A percentile compares a stretch with the other conserved stretches of the same genome.
phyloP scores from a whole-genome alignment of 176 grass and related monocot genomes.

The Phoenix roebelenii region DNA sequence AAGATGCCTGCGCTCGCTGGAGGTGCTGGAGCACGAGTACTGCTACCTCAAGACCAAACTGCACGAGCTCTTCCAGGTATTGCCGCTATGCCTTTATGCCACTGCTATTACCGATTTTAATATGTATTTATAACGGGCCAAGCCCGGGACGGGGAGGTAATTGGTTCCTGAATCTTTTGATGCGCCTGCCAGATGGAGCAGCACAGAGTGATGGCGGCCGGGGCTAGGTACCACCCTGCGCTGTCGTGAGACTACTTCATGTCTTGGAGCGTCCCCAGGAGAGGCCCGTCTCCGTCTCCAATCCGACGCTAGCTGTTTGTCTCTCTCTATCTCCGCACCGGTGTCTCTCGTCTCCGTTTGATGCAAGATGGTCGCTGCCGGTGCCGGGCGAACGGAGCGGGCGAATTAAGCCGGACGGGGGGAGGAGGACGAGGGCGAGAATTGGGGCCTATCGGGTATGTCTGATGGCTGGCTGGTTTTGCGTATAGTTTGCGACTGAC shows the following conservation, averaged over 20 bases:
- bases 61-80: slow-evolving; percentile 11
- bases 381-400: too few relatives aligned
- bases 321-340: too few relatives aligned
- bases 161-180: background rate
- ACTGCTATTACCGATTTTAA: background rate
- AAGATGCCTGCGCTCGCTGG: slow-evolving; percentile 3
- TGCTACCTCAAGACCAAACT: slow-evolving; percentile 10
- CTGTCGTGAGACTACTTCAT: background rate
- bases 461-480: too few relatives aligned
- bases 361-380: too few relatives aligned
- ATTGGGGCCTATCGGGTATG: too few relatives aligned
- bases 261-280: background rate
- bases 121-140: background rate
- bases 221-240: background rate
- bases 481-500: too few relatives aligned
- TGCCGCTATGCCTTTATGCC: background rate
- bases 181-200: background rate
- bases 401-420: too few relatives aligned
- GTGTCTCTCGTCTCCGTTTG: too few relatives aligned
- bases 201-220: slow-evolving; percentile 8
- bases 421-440: too few relatives aligned
- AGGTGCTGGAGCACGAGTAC: slow-evolving; percentile 10
- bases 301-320: too few relatives aligned
- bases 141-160: background rate
- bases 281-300: background rate